A percentile compares a stretch with the other conserved stretches of the same genome.
Evolutionary conservation across 257 asterid species (phyloP).

Genomic region (Salvia hispanica): DNA sequence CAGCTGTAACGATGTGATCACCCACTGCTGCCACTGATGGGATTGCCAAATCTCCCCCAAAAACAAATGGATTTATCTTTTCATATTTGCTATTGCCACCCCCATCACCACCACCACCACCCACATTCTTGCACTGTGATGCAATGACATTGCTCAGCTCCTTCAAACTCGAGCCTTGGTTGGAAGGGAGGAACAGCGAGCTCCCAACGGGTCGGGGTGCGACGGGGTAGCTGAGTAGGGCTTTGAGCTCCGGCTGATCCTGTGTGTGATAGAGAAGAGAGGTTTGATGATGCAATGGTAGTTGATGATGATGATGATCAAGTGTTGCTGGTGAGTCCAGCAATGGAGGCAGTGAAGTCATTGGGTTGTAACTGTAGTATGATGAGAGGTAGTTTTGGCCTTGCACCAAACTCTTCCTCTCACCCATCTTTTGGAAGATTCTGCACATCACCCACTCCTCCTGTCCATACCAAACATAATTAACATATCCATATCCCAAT

Average conservation of each 20-base stretch:
- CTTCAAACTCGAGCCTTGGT: constrained; percentile 39
- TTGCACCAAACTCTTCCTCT: constrained; percentile 50
- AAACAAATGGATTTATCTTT: constrained; percentile 35
- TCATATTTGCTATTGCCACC: constrained; percentile 24
- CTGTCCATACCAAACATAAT: constrained; percentile 29
- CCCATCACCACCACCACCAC: constrained; percentile 35
- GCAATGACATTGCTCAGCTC: constrained; percentile 47
- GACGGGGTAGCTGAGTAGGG: constrained; percentile 36
- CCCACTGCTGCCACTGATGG: constrained; percentile 29
- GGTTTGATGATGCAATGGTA: no score
- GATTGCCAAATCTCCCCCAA: constrained; percentile 37
- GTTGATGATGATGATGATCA: not conserved
- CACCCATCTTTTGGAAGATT: constrained; percentile 59
- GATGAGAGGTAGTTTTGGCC: constrained; percentile 35
- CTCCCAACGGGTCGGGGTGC: no score
- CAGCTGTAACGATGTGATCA: constrained; percentile 18
- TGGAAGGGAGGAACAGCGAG: no score
- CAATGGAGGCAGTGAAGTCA: constrained; percentile 44
- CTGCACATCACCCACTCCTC: constrained; percentile 88
- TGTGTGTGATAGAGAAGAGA: not conserved
- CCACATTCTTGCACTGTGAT: constrained; percentile 42
- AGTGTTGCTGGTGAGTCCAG: constrained; percentile 39
- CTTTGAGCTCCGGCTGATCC: constrained; percentile 29
- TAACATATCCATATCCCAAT: no score
- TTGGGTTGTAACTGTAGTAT: constrained; percentile 2